Percentiles rank a stretch among this genome's conserved stretches.
phyloP scores from a whole-genome alignment of 2,329 filamentous ascomycete genomes.

The Aspergillus niger region DNA sequence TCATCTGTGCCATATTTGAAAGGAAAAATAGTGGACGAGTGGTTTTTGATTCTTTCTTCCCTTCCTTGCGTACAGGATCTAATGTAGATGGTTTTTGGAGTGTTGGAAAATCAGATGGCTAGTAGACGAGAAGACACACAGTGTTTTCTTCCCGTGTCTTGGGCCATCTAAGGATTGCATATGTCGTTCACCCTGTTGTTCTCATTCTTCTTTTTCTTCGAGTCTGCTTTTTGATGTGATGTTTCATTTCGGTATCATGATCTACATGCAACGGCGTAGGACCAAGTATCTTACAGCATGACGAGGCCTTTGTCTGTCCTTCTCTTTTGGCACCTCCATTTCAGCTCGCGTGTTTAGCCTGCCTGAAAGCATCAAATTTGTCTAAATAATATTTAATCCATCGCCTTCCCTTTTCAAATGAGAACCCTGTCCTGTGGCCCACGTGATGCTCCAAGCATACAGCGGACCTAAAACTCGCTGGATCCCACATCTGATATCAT shows the following conservation, averaged over 20 bases:
- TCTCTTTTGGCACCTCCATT: background rate
- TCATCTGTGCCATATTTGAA: conserved; percentile 23
- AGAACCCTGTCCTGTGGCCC: background rate
- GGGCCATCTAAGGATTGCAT: background rate
- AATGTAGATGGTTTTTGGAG: background rate
- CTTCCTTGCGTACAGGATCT: background rate
- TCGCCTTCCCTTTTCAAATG: too few relatives aligned
- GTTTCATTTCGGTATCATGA: background rate
- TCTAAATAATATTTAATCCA: too few relatives aligned
- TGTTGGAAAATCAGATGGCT: background rate
- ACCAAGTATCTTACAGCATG: background rate
- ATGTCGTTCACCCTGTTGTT: background rate
- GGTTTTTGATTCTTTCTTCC: conserved; percentile 7
- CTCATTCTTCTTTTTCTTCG: background rate
- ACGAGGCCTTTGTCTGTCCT: background rate
- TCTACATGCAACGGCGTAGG: background rate
- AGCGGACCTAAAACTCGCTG: background rate
- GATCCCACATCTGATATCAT: too few relatives aligned
- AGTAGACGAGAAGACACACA: background rate
- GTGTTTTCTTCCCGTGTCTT: background rate
- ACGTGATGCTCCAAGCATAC: background rate
- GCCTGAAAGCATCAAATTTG: too few relatives aligned
- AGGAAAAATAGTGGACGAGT: conserved; percentile 12
- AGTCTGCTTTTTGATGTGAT: background rate
- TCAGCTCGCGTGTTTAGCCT: background rate